Conservation (phyloP, 1,284 basidiomycete genomes). For the Phenoliferia sp. region DNA sequence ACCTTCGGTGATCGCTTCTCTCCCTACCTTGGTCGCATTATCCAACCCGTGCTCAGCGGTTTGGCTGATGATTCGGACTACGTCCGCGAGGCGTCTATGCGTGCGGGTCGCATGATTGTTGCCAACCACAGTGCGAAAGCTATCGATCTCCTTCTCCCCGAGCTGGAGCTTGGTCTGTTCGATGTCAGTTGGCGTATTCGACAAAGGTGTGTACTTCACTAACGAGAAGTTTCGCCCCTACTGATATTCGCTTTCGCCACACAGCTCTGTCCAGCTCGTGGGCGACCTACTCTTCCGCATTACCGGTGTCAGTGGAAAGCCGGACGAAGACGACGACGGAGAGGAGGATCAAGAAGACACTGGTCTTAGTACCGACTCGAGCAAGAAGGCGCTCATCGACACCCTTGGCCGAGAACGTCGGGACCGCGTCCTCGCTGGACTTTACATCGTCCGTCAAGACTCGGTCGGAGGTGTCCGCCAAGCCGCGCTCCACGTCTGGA, state of each 20-base stretch:
- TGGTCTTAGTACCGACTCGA: constrained; percentile 58
- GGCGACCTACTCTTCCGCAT: constrained; percentile 96
- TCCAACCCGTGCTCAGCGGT: constrained; percentile 86
- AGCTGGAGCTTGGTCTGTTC: constrained; percentile 92
- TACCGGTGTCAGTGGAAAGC: constrained; percentile 93
- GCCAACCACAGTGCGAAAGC: constrained; percentile 89
- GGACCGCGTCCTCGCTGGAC: constrained; percentile 81
- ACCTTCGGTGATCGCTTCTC: constrained; percentile 96
- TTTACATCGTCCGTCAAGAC: constrained; percentile 94
- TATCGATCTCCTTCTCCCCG: constrained; percentile 88
- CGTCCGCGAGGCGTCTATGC: constrained; percentile 74
- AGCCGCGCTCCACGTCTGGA: constrained; percentile 95
- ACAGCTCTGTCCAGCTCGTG: constrained; percentile 88
- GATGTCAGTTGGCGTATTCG: constrained; percentile 92
- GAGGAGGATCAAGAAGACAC: constrained; percentile 56
- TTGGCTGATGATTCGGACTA: constrained; percentile 91
- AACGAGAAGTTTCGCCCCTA: neutral
- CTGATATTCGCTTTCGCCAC: constrained; percentile 5
- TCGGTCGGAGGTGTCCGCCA: constrained; percentile 84
- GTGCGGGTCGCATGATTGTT: constrained; percentile 98
- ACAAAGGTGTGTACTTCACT: constrained; percentile 50
- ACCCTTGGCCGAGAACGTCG: constrained; percentile 83
- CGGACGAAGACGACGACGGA: constrained; percentile 69
- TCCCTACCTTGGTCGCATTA: constrained; percentile 90
- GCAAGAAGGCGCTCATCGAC: constrained; percentile 77